Conservation (phyloP, 805 yeast species). For the Nakazawaea anatomiae region DNA sequence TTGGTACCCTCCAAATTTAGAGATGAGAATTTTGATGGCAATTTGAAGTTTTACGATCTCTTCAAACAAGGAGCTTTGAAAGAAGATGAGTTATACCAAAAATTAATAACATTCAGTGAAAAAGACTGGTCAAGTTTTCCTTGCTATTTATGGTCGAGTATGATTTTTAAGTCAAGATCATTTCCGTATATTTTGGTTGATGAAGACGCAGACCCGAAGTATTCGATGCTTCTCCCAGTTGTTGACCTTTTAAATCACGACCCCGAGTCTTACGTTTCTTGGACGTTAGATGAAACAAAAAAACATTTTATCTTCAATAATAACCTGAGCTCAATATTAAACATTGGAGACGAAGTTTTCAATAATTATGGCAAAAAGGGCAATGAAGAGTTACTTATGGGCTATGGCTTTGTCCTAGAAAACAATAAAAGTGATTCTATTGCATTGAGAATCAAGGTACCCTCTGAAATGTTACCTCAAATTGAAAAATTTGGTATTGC, state of each 20-base stretch:
- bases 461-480: constrained; percentile 13
- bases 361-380: constrained; percentile 88
- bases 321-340: constrained; percentile 3
- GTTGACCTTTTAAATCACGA: constrained; percentile 77
- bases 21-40: constrained; percentile 16
- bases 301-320: constrained; percentile 1
- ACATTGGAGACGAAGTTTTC: constrained; percentile 45
- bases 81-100: neutral
- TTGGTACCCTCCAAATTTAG: constrained; percentile 15
- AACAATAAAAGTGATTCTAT: constrained; percentile 53
- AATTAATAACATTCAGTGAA: neutral
- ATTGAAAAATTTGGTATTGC: constrained; percentile 16
- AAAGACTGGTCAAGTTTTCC: constrained; percentile 57
- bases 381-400: constrained; percentile 74
- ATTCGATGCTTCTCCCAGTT: constrained; percentile 72
- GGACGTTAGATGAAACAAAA: constrained; percentile 36
- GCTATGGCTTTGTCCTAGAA: constrained; percentile 71
- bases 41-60: constrained; percentile 21
- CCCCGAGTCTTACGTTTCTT: constrained; percentile 52
- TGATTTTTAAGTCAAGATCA: constrained; percentile 69
- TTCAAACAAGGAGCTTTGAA: constrained; percentile 8
- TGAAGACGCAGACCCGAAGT: constrained; percentile 24
- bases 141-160: constrained; percentile 70
- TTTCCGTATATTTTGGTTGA: constrained; percentile 69
- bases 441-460: constrained; percentile 56